Percentiles rank a stretch among this genome's conserved stretches.
Evolutionary conservation across 352 stramenopile genomes (phyloP).

Genomic region (Pythium utonaiense): DNA sequence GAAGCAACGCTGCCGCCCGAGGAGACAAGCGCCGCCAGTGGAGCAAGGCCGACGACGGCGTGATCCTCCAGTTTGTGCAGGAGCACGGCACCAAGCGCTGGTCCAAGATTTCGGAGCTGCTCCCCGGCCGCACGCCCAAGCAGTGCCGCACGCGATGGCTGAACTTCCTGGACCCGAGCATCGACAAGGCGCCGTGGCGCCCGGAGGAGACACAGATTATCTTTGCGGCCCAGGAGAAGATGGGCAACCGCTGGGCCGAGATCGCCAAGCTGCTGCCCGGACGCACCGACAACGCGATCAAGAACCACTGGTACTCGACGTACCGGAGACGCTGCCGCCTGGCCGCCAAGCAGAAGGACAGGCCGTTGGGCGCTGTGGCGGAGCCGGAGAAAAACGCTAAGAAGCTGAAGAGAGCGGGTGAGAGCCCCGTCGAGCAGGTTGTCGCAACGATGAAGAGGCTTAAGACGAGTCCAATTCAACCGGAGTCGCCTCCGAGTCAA

Average conservation of each 20-base stretch:
- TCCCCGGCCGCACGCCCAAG: constrained; percentile 94
- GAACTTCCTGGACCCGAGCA: constrained; percentile 92
- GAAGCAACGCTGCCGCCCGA: not conserved
- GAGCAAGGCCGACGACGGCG: constrained; percentile 55
- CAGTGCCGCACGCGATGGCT: constrained; percentile 96
- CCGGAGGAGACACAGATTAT: constrained; percentile 89
- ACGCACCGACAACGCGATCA: constrained; percentile 84
- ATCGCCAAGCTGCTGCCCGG: constrained; percentile 97
- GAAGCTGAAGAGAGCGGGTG: not conserved
- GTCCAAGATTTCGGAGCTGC: constrained; percentile 90
- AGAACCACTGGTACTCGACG: constrained; percentile 87
- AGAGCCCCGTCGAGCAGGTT: not conserved
- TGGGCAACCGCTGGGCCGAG: constrained; percentile 97
- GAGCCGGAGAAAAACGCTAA: not conserved
- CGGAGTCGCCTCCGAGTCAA: not conserved
- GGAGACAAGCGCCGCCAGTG: constrained; percentile 48
- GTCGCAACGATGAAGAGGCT: constrained; percentile 5
- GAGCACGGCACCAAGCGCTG: constrained; percentile 85
- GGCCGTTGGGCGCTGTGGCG: not conserved
- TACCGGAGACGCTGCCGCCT: constrained; percentile 54
- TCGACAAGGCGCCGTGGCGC: constrained; percentile 92
- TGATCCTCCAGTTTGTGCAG: constrained; percentile 69
- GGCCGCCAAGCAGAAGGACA: constrained; percentile 38
- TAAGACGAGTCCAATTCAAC: not conserved
- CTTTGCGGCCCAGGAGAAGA: constrained; percentile 49